Base-by-base conservation (phyloP, 768 basidiomycete species). In the Crassisporium funariophilum region DNA sequence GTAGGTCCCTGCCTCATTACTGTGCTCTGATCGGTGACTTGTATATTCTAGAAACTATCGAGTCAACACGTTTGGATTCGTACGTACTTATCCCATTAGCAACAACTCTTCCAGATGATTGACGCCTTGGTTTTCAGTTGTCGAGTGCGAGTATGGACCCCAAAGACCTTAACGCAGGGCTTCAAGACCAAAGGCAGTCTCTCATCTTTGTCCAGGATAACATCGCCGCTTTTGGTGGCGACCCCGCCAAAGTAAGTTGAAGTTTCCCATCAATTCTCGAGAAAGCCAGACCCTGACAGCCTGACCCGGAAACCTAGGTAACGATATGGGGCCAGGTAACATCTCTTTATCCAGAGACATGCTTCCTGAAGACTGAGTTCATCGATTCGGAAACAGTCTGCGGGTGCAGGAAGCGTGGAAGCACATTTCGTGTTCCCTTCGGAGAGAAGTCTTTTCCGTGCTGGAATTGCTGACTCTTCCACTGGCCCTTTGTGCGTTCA, bases 181-280 rank as follows among this genome's bases (percentile, higher is more conserved):
- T 86, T 12, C 68, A 66, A 24, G 86, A 89, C 58, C 83, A 87
- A 61, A 66, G 73, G 1, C 66, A 72, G 23, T 83, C 83, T 0
- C 62, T 90, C 0, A 53, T 66, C 12, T 88, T 85, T 61, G 65
- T 88, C 0, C 76, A 84, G 50, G 68, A 82, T n/a, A 84, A 88
- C 54, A 80, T 87, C 13, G 74, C 68, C 3, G 72, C 73, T 2
- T 88, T 88, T 55, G 84, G 84, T 10, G 85, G 85, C 1, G 78
- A 85, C 61, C 76, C 78, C 11, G 52, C 63, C 10, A 84, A 82
- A 65, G 81, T 72, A 56, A 21, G 55, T 45, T 5, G 19, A 5
- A 17, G 20, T 19, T 11, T 29, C 5, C 33, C 38, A 19, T 12
- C 1, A 27, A 22, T 19, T 12, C n/a, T 22, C 16, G 42, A n/a